Evolutionary conservation across 2,329 filamentous ascomycete species (phyloP).

Genomic region (Paraphoma sp.): DNA sequence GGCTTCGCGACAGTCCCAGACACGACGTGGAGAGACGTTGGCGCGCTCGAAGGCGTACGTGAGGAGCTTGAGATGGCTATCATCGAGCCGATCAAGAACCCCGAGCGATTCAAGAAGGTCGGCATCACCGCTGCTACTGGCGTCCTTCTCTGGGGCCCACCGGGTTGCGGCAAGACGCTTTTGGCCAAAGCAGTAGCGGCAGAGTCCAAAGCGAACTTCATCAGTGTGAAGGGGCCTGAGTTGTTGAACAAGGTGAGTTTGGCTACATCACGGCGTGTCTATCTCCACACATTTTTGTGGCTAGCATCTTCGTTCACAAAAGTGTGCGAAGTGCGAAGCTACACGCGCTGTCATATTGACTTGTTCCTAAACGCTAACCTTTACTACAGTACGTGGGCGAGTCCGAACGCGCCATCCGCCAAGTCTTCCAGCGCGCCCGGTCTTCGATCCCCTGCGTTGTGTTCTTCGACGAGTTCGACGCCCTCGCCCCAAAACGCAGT

Average conservation of each 20-base stretch:
- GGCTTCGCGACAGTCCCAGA: slow-evolving; percentile 94
- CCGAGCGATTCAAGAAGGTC: slow-evolving; percentile 75
- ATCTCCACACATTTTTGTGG: not conserved
- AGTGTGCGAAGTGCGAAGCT: not conserved
- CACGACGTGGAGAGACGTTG: slow-evolving; percentile 92
- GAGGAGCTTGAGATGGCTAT: slow-evolving; percentile 84
- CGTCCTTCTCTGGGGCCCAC: slow-evolving; percentile 94
- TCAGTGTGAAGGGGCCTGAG: slow-evolving; percentile 95
- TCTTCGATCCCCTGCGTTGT: slow-evolving; percentile 90
- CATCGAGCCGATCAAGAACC: slow-evolving; percentile 85
- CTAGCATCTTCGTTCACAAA: not conserved
- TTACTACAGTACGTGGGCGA: slow-evolving; percentile 78
- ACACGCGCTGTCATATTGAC: not conserved
- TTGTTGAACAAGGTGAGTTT: slow-evolving; percentile 78
- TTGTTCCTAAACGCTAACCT: not conserved
- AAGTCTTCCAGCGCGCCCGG: slow-evolving; percentile 87
- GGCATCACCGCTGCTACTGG: slow-evolving; percentile 84
- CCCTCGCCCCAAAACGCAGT: slow-evolving; percentile 84
- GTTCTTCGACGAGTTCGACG: slow-evolving; percentile 98
- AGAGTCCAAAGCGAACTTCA: slow-evolving; percentile 96
- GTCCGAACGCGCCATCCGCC: slow-evolving; percentile 88
- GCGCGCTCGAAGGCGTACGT: slow-evolving; percentile 80
- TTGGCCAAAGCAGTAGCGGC: slow-evolving; percentile 96
- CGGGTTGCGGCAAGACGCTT: slow-evolving; percentile 95
- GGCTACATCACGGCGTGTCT: not conserved